Evolutionary conservation across 2,329 filamentous ascomycete species (phyloP).

Genomic region (Atkinsonella texensis): DNA sequence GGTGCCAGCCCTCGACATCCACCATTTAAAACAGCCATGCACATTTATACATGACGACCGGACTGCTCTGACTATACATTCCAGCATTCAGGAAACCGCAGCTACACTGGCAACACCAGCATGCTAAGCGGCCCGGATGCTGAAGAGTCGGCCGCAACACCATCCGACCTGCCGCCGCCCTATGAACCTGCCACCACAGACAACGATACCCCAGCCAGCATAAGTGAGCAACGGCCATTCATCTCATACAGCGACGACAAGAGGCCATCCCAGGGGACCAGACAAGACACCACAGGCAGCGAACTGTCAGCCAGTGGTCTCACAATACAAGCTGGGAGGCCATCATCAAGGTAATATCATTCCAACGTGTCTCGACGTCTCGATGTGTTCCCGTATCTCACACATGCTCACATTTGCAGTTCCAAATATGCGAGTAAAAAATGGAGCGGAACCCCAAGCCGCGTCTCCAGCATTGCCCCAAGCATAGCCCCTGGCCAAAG

Average conservation of each 20-base stretch:
- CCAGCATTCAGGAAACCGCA: too few species aligned
- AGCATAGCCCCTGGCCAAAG: slow-evolving; percentile 1
- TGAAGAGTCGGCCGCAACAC: background rate
- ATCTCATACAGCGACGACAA: slow-evolving; percentile 1
- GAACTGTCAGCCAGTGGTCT: background rate
- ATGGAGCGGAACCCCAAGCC: background rate
- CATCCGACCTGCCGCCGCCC: background rate
- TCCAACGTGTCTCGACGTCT: background rate
- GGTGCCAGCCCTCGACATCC: too few species aligned
- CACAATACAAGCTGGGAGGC: background rate
- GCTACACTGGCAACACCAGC: background rate
- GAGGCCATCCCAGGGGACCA: background rate
- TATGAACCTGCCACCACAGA: background rate
- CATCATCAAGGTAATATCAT: background rate
- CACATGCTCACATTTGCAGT: background rate
- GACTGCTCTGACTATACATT: too few species aligned
- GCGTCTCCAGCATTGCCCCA: slow-evolving; percentile 2
- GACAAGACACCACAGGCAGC: background rate
- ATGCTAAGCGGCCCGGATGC: background rate
- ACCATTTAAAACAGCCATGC: too few species aligned
- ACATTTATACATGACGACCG: too few species aligned
- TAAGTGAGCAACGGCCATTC: background rate
- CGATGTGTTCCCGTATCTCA: background rate
- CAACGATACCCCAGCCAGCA: background rate
- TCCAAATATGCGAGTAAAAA: background rate